Conservation (phyloP, 106 monocot genomes). For the Platanthera zijinensis region DNA sequence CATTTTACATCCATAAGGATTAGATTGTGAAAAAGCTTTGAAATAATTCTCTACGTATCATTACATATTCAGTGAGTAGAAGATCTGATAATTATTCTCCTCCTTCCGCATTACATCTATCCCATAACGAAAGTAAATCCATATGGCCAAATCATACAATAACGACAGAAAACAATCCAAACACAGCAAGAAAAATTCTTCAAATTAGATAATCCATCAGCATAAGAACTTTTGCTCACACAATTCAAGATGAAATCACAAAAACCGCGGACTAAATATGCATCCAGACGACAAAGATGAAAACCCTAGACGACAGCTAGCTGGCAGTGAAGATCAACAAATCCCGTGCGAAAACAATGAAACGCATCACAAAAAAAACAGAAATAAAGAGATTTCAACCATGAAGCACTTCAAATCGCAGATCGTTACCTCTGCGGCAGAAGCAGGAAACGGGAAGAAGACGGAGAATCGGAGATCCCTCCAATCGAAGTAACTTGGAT, state of each 20-base stretch:
- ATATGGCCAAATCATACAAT: not conserved
- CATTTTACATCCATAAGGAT: not conserved
- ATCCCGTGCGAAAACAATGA: not conserved
- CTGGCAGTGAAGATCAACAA: not conserved
- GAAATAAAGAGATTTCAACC: not conserved
- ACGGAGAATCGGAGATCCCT: not conserved
- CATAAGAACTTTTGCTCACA: not conserved
- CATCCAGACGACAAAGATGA: not conserved
- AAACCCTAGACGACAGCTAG: not conserved
- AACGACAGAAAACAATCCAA: not conserved
- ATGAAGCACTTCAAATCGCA: not conserved
- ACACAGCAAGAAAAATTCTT: not conserved
- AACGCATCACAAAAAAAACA: not conserved
- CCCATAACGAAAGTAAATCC: not conserved
- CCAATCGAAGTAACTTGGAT: not conserved
- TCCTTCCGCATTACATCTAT: not conserved
- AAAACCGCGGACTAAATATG: not conserved
- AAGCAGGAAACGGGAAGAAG: not conserved
- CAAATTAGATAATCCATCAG: not conserved
- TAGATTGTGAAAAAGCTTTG: not conserved
- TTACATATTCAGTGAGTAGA: not conserved
- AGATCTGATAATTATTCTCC: not conserved
- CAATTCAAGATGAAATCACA: not conserved
- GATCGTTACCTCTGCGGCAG: conserved; percentile 2
- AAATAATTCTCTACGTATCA: not conserved